Conservation (phyloP, 1,284 basidiomycete species). For the Wallemia hederae region DNA sequence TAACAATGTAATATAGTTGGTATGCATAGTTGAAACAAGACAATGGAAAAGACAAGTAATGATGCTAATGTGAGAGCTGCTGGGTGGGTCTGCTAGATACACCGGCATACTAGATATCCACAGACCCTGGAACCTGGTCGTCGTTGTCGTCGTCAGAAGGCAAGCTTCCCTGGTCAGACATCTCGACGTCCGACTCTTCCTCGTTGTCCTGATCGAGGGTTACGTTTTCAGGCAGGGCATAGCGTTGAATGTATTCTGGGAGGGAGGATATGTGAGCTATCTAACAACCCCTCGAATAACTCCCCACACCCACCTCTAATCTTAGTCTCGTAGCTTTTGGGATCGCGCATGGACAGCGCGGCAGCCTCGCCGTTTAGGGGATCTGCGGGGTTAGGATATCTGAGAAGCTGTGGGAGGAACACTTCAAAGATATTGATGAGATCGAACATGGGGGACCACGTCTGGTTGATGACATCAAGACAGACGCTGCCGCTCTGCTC, state of each 20-base stretch:
- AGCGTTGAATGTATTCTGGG: conserved; percentile 19
- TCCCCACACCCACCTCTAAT: conserved; percentile 37
- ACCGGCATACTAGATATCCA: not conserved
- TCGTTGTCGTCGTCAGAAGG: conserved; percentile 22
- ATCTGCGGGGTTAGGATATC: conserved; percentile 93
- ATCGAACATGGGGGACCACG: conserved; percentile 99
- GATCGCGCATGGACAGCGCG: conserved; percentile 81
- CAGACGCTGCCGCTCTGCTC: conserved; percentile 84
- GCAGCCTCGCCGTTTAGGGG: conserved; percentile 94
- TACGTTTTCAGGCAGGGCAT: conserved; percentile 19
- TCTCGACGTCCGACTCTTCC: conserved; percentile 24
- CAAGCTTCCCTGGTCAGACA: conserved; percentile 74
- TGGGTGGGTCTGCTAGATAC: too few relatives aligned
- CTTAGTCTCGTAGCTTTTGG: conserved; percentile 71
- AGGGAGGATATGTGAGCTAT: not conserved
- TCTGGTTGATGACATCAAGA: conserved; percentile 88
- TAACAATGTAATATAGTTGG: not conserved
- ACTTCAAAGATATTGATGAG: conserved; percentile 99
- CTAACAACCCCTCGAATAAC: not conserved
- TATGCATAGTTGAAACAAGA: not conserved
- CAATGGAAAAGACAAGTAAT: too few relatives aligned
- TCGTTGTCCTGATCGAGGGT: conserved; percentile 17
- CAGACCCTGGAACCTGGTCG: conserved; percentile 15
- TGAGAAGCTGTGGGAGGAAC: conserved; percentile 80
- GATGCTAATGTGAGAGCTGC: not conserved